These are phyloP conservation scores for Coniochaeta sp. DNA, from an alignment of 2,329 filamentous ascomycete species.

Conservation along the genomic window DNA sequence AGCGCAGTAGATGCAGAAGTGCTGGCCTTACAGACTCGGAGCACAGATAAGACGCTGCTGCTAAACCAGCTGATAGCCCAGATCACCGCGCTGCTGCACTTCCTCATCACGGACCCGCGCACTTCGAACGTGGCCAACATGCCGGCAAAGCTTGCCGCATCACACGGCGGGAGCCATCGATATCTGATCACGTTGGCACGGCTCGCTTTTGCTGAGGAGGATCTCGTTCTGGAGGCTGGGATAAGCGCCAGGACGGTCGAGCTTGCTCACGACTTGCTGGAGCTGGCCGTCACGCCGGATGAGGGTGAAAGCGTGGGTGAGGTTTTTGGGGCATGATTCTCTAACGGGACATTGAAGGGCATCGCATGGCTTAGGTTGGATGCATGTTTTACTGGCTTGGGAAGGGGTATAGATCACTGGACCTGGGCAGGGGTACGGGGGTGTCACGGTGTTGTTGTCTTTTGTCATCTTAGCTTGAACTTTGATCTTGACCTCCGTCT, in stretches of 20 bases:
- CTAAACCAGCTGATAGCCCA: conserved; percentile 41
- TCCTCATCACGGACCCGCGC: conserved; percentile 38
- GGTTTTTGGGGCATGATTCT: conserved; percentile 21
- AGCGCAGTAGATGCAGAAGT: neutral
- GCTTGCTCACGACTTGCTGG: conserved; percentile 73
- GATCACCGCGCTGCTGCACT: conserved; percentile 42
- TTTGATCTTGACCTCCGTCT: neutral
- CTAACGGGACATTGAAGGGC: neutral
- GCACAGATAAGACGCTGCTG: conserved; percentile 10
- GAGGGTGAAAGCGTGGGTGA: conserved; percentile 37
- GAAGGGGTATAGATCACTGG: neutral
- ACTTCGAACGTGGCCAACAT: conserved; percentile 49
- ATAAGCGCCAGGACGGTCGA: conserved; percentile 74
- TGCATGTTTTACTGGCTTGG: neutral
- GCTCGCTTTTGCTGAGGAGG: conserved; percentile 77
- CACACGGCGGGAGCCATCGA: conserved; percentile 69
- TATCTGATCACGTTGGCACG: conserved; percentile 75
- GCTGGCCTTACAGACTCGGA: neutral
- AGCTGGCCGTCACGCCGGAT: conserved; percentile 73
- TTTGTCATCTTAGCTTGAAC: neutral
- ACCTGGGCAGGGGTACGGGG: neutral
- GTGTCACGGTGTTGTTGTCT: neutral
- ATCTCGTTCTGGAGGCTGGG: conserved; percentile 66
- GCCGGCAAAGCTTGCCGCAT: conserved; percentile 60
- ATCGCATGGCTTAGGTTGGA: neutral